Conservation (phyloP, 192 early-diverging fungal species). For the Phlyctochytrium bullatum region DNA sequence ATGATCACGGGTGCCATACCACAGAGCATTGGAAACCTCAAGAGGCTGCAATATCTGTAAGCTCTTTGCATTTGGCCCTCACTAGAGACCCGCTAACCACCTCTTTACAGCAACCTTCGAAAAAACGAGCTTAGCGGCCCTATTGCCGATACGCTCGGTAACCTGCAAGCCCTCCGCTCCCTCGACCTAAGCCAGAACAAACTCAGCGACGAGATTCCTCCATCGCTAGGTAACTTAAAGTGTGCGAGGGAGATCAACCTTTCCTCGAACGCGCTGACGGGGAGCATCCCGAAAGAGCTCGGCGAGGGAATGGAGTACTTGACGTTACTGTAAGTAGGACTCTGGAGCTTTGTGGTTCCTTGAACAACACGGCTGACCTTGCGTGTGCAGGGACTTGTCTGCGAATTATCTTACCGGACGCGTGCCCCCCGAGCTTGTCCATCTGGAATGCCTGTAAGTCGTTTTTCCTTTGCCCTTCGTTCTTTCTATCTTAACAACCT, state of each 20-base stretch:
- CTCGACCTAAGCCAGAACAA: slow-evolving; percentile 5
- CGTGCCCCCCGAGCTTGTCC: neutral
- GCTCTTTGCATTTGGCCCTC: neutral
- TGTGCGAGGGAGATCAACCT: neutral
- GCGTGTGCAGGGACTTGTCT: neutral
- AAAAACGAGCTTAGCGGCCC: slow-evolving; percentile 3
- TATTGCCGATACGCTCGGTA: neutral
- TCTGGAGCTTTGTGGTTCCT: too few species aligned
- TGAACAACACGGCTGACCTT: slow-evolving; percentile 2
- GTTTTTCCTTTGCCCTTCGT: too few species aligned
- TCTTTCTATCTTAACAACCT: too few species aligned
- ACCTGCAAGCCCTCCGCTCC: neutral
- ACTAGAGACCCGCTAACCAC: neutral
- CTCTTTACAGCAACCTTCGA: neutral
- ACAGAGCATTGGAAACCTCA: neutral
- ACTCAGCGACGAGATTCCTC: slow-evolving; percentile 5
- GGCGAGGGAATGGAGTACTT: too few species aligned
- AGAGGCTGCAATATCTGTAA: neutral
- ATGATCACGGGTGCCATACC: neutral
- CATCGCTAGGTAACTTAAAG: neutral
- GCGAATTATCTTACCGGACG: slow-evolving; percentile 1
- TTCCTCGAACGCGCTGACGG: neutral
- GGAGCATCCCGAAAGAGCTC: slow-evolving; percentile 4
- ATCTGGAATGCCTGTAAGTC: slow-evolving; percentile 2
- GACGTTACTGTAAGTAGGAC: too few species aligned